Evolutionary conservation across 768 basidiomycete genomes (phyloP).

Genomic region (Leucogyrophana mollusca): DNA sequence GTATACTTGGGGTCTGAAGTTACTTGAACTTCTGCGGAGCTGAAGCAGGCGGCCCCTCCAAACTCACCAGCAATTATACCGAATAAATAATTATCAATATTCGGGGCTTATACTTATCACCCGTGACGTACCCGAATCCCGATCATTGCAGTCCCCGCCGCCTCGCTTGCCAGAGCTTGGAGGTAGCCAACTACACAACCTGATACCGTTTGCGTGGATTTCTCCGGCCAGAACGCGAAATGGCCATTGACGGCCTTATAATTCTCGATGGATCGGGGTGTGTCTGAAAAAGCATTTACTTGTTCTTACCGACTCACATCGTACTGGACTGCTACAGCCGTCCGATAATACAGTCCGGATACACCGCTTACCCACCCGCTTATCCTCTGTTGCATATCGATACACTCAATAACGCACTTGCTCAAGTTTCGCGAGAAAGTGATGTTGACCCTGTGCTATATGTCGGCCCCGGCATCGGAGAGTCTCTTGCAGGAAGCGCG

Average conservation of each 20-base stretch:
- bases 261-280: constrained; percentile 75
- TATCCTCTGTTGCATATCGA: constrained; percentile 88
- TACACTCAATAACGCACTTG: constrained; percentile 71
- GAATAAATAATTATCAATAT: no score
- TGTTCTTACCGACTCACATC: neutral
- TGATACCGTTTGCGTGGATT: no score
- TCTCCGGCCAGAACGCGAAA: constrained; percentile 20
- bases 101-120: no score
- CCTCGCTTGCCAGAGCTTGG: no score
- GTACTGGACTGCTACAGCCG: neutral
- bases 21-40: no score
- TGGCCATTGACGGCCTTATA: constrained; percentile 83
- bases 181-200: no score
- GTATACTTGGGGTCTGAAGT: no score
- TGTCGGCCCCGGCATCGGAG: constrained; percentile 45
- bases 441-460: constrained; percentile 77
- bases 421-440: constrained; percentile 49
- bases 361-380: constrained; percentile 70
- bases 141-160: no score
- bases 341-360: constrained; percentile 89
- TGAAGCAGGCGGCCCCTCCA: no score
- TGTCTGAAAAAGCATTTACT: constrained; percentile 22
- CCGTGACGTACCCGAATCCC: no score
- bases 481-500: constrained; percentile 52
- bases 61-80: no score